Evolutionary conservation across 345 rosid genomes (phyloP).

Genomic region (Laguncularia racemosa): DNA sequence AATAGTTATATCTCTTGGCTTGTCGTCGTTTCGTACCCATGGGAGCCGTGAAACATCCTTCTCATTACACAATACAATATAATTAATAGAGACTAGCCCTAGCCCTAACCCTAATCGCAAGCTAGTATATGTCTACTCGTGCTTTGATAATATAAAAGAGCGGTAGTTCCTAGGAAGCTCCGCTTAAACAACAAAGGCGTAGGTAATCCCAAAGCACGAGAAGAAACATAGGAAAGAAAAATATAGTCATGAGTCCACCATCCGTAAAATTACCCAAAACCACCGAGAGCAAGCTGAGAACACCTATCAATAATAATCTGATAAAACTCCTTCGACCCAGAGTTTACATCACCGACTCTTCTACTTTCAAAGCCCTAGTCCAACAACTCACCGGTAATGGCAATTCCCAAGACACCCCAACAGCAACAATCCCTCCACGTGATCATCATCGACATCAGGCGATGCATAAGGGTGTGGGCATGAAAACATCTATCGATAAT

Average conservation of each 20-base stretch:
- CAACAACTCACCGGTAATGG: conserved; percentile 33
- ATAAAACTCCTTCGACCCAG: conserved; percentile 21
- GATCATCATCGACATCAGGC: background rate
- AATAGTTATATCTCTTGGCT: no score
- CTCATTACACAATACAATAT: no score
- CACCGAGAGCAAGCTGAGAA: conserved; percentile 7
- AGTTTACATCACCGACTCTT: conserved; percentile 25
- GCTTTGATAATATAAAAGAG: no score
- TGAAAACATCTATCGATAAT: background rate
- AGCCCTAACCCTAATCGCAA: background rate
- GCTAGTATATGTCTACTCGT: background rate
- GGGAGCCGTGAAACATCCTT: no score
- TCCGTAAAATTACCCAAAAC: conserved; percentile 7
- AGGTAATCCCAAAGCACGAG: conserved; percentile 8
- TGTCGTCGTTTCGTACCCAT: no score
- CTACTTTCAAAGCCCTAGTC: conserved; percentile 27
- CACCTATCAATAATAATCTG: conserved; percentile 13
- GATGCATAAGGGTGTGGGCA: background rate
- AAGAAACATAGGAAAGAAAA: conserved; percentile 8
- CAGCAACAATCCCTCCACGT: background rate
- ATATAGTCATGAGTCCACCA: background rate
- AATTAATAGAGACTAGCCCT: no score
- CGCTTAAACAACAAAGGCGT: conserved; percentile 1
- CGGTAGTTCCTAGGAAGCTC: conserved; percentile 1
- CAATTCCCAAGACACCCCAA: background rate